phyloP scores from a whole-genome alignment of 495 filamentous ascomycete genomes.

The Aspergillus egyptiacus region DNA sequence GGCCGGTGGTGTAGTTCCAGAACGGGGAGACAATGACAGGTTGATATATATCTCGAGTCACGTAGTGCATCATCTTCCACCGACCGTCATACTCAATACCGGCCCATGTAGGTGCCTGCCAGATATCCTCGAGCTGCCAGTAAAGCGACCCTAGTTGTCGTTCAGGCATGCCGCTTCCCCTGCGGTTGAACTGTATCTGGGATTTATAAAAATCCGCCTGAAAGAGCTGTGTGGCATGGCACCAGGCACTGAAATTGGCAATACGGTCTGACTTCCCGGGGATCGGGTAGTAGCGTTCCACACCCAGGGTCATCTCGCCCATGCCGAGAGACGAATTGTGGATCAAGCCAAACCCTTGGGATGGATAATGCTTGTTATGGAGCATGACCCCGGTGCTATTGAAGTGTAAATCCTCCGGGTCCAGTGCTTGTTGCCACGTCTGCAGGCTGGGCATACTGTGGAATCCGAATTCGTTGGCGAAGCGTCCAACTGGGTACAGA shows the following conservation, averaged over 20 bases:
- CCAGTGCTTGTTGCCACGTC: constrained; percentile 53
- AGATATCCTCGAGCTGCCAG: constrained; percentile 68
- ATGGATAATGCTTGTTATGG: constrained; percentile 61
- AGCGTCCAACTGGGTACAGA: constrained; percentile 56
- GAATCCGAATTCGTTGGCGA: constrained; percentile 63
- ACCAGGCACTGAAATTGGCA: constrained; percentile 67
- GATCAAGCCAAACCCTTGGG: constrained; percentile 37
- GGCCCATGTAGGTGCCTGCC: constrained; percentile 65
- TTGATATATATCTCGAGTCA: constrained; percentile 55
- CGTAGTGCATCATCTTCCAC: constrained; percentile 61
- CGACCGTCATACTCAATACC: constrained; percentile 58
- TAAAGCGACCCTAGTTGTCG: constrained; percentile 59
- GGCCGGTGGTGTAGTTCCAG: constrained; percentile 49
- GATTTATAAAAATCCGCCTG: constrained; percentile 61
- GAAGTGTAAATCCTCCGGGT: constrained; percentile 48
- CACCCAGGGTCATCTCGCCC: constrained; percentile 60
- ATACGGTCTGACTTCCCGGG: constrained; percentile 50
- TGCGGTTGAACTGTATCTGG: constrained; percentile 61
- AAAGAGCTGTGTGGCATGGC: constrained; percentile 60
- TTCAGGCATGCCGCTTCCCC: constrained; percentile 54
- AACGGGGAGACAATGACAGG: constrained; percentile 57
- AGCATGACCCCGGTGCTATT: constrained; percentile 55
- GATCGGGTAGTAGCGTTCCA: constrained; percentile 55
- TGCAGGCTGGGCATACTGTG: constrained; percentile 62
- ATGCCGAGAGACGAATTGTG: constrained; percentile 40